These are phyloP conservation scores for Luffa aegyptiaca DNA, from an alignment of 306 rosid genomes.

Conservation along the genomic window DNA sequence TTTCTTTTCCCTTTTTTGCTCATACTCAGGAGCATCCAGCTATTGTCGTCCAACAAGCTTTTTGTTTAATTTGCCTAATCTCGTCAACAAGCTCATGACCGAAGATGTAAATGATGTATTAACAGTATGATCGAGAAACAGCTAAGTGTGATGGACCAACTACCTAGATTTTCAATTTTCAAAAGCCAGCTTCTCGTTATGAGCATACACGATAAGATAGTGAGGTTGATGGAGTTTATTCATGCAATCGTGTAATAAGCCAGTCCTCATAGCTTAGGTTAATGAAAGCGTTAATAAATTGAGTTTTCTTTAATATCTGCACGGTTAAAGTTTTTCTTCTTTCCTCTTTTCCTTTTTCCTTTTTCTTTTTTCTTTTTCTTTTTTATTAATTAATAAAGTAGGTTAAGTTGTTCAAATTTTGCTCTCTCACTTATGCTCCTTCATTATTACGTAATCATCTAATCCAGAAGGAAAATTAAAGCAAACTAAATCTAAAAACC, in stretches of 20 bases:
- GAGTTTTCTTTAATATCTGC: neutral
- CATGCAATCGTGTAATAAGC: neutral
- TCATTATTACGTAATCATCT: neutral
- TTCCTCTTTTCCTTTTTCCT: neutral
- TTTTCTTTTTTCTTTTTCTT: neutral
- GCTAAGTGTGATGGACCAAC: neutral
- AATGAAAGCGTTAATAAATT: neutral
- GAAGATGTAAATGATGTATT: neutral
- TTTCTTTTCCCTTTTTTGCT: constrained; percentile 27
- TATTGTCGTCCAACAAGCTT: constrained; percentile 59
- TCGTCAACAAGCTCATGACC: neutral
- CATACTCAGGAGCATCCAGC: constrained; percentile 78
- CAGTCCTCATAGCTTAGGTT: neutral
- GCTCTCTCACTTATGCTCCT: neutral
- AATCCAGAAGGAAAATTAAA: neutral
- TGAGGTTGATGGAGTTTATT: neutral
- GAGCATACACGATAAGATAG: neutral
- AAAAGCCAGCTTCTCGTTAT: neutral
- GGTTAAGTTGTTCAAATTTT: neutral
- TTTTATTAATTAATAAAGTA: neutral
- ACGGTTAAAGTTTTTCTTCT: neutral
- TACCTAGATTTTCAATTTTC: neutral
- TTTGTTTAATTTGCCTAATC: constrained; percentile 52
- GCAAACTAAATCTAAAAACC: neutral
- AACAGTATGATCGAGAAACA: neutral